Evolutionary conservation across 148 eudicot species (phyloP), one percentile per base, ranked within the genome.

Genomic region (Cornus kousa): DNA sequence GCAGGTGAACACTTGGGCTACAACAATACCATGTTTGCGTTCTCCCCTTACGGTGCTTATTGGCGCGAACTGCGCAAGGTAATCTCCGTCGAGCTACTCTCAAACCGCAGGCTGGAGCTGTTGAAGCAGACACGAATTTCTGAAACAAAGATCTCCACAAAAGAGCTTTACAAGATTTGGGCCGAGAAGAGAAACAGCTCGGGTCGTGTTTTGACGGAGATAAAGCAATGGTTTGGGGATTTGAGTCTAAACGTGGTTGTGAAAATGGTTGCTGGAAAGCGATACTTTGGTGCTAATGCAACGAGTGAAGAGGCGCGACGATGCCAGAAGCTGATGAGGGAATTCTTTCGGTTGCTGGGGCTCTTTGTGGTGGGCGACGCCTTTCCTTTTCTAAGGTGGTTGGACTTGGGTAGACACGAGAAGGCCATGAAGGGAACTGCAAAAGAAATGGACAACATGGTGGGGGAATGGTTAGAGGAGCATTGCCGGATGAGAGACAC

Each of bases 381-480:
- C 5, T 1, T 57, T 57, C 80, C 80, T 5, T 68, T 50, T 33
- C 14, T 77, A n/a, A 31, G 73, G 55, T 77, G 80, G 80, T 19
- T 77, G 22, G 80, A 77, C 69, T 68, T 68, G 67, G 74, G 74
- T 7, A 74, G 80, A n/a, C 31, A 77, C 39, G 80, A 77, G 73
- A 77, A 46, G 23, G 43, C 50, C 5, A 77, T 77, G 66, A 77
- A 70, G 46, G 53, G 33, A 10, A 39, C 73, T 17, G 70, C 48
- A 9, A 43, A 68, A 32, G 74, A 77, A 7, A 22, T 57, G 64
- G 64, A 57, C 20, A 9, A 0, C 20, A 11, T 57, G 1, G 2
- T 14, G 1, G 19, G 19, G 14, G 64, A 16, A 5, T 57, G 64
- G n/a, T 17, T 57, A 57, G n/a, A 57, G 17, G 64, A 57, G 64